Conservation (phyloP, 2,329 filamentous ascomycete genomes). For the Periconia sp. region DNA sequence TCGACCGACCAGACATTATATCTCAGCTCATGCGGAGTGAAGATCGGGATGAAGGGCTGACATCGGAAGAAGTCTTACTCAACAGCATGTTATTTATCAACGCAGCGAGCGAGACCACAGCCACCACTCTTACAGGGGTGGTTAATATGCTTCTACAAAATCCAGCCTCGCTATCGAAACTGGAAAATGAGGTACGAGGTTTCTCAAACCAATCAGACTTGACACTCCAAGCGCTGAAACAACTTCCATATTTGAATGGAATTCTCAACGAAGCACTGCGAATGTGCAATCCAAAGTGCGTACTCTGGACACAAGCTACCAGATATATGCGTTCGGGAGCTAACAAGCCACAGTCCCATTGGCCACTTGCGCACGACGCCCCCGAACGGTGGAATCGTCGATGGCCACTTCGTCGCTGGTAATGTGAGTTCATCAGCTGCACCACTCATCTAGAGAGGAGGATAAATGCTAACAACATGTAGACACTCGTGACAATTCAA, state of each 20-base stretch:
- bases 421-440: neutral
- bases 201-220: slow-evolving; percentile 5
- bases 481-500: slow-evolving; percentile 7
- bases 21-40: slow-evolving; percentile 7
- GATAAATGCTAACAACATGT: neutral
- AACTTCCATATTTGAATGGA: slow-evolving; percentile 14
- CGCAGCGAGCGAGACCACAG: slow-evolving; percentile 46
- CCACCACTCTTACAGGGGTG: slow-evolving; percentile 33
- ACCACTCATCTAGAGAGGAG: neutral
- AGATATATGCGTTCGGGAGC: neutral
- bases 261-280: slow-evolving; percentile 15
- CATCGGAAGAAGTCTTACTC: slow-evolving; percentile 6
- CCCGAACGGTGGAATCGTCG: slow-evolving; percentile 10
- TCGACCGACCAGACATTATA: slow-evolving; percentile 7
- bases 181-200: slow-evolving; percentile 9
- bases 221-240: slow-evolving; percentile 3
- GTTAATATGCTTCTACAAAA: slow-evolving; percentile 24
- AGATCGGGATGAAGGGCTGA: slow-evolving; percentile 7
- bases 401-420: slow-evolving; percentile 9
- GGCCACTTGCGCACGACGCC: slow-evolving; percentile 8
- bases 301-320: neutral
- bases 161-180: slow-evolving; percentile 3
- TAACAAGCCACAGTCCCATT: slow-evolving; percentile 5
- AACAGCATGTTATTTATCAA: slow-evolving; percentile 28
- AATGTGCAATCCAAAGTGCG: slow-evolving; percentile 14